These are phyloP conservation scores for Suaeda aralocaspica DNA, from an alignment of 148 eudicot species.

Conservation along the genomic window DNA sequence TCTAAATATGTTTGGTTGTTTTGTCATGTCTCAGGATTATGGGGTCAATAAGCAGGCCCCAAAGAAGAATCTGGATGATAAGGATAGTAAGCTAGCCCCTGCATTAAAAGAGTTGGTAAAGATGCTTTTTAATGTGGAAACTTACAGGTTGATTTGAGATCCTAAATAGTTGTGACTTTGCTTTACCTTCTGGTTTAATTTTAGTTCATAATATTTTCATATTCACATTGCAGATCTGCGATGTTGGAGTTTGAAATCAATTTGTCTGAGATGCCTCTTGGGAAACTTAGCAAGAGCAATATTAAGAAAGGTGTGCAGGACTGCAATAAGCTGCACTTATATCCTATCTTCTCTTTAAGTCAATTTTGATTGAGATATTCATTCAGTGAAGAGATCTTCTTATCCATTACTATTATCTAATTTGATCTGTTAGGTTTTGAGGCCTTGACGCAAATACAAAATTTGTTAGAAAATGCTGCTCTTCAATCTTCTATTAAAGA, in stretches of 20 bases:
- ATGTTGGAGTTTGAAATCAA: conserved; percentile 98
- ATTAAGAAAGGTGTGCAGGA: conserved; percentile 69
- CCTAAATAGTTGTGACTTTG: neutral
- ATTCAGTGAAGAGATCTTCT: neutral
- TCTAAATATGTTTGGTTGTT: neutral
- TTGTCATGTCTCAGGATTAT: conserved; percentile 64
- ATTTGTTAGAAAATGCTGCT: conserved; percentile 44
- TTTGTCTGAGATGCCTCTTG: conserved; percentile 97
- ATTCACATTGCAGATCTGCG: conserved; percentile 62
- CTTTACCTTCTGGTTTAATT: conserved; percentile 1
- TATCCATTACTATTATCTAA: conserved; percentile 7
- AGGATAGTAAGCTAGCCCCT: conserved; percentile 58
- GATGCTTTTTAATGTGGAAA: conserved; percentile 96
- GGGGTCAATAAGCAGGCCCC: conserved; percentile 72
- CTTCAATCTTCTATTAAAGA: conserved; percentile 54
- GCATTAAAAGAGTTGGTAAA: conserved; percentile 78
- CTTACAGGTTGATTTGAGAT: conserved; percentile 58
- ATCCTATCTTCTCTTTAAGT: neutral
- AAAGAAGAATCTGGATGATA: conserved; percentile 50
- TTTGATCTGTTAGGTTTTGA: conserved; percentile 66
- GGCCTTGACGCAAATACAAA: conserved; percentile 91
- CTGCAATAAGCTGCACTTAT: neutral
- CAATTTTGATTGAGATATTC: neutral
- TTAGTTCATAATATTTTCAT: no score
- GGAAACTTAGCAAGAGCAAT: conserved; percentile 89